phyloP scores from a whole-genome alignment of 2,329 filamentous ascomycete genomes.

The Chaetomium strumarium region DNA sequence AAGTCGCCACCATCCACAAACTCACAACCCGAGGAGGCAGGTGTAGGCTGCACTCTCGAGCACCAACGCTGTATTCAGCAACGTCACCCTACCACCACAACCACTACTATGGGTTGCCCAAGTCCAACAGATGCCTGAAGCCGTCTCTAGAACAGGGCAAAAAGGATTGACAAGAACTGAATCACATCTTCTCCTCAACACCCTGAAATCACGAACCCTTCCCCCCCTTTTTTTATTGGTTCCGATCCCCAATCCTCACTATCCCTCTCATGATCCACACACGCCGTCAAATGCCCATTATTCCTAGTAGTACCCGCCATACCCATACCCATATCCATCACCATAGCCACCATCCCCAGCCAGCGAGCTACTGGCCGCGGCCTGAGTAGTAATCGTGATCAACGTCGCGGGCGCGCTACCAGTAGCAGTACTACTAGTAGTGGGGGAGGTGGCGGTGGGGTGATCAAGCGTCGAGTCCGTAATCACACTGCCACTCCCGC shows the following conservation, averaged over 20 bases:
- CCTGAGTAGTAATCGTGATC: too few species aligned
- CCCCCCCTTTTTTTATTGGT: too few species aligned
- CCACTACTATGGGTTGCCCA: too few species aligned
- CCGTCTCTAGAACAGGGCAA: too few species aligned
- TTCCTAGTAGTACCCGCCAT: not conserved
- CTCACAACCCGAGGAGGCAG: too few species aligned
- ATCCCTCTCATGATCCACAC: not conserved
- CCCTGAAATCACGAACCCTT: not conserved
- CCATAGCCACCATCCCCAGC: not conserved
- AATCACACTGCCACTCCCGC: not conserved
- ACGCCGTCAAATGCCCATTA: not conserved
- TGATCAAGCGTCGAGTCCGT: too few species aligned
- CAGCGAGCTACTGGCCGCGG: too few species aligned
- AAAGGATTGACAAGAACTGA: not conserved
- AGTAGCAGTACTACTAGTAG: not conserved
- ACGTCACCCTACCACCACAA: too few species aligned
- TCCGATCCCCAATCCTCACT: not conserved
- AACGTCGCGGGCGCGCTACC: not conserved
- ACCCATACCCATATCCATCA: not conserved
- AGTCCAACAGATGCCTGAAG: too few species aligned
- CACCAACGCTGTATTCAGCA: too few species aligned
- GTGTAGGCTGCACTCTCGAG: too few species aligned
- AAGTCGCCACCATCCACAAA: too few species aligned
- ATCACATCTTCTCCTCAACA: not conserved
- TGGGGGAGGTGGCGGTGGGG: not conserved